Evolutionary conservation across 257 asterid species (phyloP), one percentile per base, ranked within the genome.

Genomic region (Solanum ahanhuiri): DNA sequence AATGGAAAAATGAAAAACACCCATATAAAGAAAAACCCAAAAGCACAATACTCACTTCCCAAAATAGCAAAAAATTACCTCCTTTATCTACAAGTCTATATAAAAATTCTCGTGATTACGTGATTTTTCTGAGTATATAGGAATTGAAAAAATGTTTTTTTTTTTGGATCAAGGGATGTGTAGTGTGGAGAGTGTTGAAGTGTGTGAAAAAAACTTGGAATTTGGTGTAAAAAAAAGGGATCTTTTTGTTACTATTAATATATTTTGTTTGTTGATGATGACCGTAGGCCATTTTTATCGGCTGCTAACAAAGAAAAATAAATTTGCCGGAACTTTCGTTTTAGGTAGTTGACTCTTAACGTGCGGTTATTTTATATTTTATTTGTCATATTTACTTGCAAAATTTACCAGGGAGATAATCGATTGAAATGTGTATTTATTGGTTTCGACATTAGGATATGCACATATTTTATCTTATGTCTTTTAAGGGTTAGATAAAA

Each of bases 111-210:
- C 30, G 87, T 84, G 12, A 58, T 66, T 72, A 31, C 22, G n/a
- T 6, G 22, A 71, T 71, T 71, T 70, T 37, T 28, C n/a, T 54
- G 64, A 66, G 71, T 71, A 23, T 18, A 70, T 4, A 48, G 20
- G 7, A 33, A 75, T 54, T 28, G 23, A 34, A 20, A 3, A 81
- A 37, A 23, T 34, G 83, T 87, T 17, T 51, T 54, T 6, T 31
- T 12, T 83, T 63, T 82, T 66, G 83, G 93, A 90, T 92, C 91
- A 87, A 86, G 89, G 64, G 34, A 10, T 22, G 10, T 35, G 31
- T 17, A 72, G 81, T 72, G 86, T 54, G 12, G 15, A 75, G 22
- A n/a, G 58, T 37, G 82, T 20, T 37, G 4, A 0, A 51, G 43
- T 33, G 45, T 7, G 43, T 17, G 3, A 14, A 18, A 71, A 2